Conservation (phyloP, 2,329 filamentous ascomycete species). For the Camptophora hylomeconis region DNA sequence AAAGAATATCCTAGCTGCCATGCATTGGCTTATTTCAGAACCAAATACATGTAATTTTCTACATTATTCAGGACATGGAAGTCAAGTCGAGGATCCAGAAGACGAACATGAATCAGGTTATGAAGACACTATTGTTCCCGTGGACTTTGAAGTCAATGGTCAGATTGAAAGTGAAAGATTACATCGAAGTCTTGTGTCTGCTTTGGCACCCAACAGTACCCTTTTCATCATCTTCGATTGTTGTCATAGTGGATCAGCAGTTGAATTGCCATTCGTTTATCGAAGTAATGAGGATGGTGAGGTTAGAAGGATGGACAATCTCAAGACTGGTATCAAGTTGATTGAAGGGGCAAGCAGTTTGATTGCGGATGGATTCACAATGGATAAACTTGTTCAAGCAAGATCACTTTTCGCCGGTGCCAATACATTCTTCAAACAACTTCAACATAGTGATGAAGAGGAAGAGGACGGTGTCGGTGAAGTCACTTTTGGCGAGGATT, state of each 20-base stretch:
- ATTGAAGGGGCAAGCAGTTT: slow-evolving; percentile 37
- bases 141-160: slow-evolving; percentile 39
- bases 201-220: slow-evolving; percentile 31
- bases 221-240: slow-evolving; percentile 39
- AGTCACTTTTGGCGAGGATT: slow-evolving; percentile 33
- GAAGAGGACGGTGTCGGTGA: slow-evolving; percentile 29
- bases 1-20: slow-evolving; percentile 37
- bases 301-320: slow-evolving; percentile 41
- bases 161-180: slow-evolving; percentile 38
- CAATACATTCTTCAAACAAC: slow-evolving; percentile 35
- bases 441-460: slow-evolving; percentile 24
- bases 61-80: slow-evolving; percentile 47
- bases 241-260: slow-evolving; percentile 47
- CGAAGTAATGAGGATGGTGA: slow-evolving; percentile 44
- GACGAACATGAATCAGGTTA: slow-evolving; percentile 15
- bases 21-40: slow-evolving; percentile 40
- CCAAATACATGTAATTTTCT: slow-evolving; percentile 28
- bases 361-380: slow-evolving; percentile 35
- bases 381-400: slow-evolving; percentile 33
- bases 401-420: slow-evolving; percentile 40
- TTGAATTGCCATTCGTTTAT: slow-evolving; percentile 47
- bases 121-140: slow-evolving; percentile 41
- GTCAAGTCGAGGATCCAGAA: slow-evolving; percentile 33
- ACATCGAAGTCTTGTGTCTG: slow-evolving; percentile 11
- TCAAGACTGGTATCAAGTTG: slow-evolving; percentile 38